Percentiles rank a stretch among this genome's conserved stretches.
These are phyloP conservation scores for Albophoma yamanashiensis DNA, from an alignment of 2,329 filamentous ascomycete genomes.

Conservation along the genomic window DNA sequence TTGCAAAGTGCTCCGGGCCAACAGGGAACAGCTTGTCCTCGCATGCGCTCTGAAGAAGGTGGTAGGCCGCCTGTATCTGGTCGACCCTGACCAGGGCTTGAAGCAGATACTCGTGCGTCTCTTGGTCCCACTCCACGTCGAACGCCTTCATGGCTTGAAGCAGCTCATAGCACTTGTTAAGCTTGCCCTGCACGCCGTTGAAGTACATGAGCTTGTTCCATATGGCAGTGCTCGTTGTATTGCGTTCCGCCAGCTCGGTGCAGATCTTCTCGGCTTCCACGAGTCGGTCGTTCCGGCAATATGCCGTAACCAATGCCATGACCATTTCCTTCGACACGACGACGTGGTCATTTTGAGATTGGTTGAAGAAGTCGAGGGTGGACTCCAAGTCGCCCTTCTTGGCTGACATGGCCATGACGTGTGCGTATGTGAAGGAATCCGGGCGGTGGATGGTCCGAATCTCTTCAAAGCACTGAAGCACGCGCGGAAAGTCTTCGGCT, in stretches of 20 bases:
- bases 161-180: slow-evolving; percentile 36
- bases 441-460: slow-evolving; percentile 42
- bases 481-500: slow-evolving; percentile 55
- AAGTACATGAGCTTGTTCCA: slow-evolving; percentile 72
- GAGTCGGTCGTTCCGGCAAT: slow-evolving; percentile 34
- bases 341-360: slow-evolving; percentile 45
- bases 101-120: slow-evolving; percentile 40
- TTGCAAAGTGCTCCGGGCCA: slow-evolving; percentile 36
- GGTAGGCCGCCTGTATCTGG: slow-evolving; percentile 38
- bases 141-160: slow-evolving; percentile 37
- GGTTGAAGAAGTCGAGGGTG: slow-evolving; percentile 53
- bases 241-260: slow-evolving; percentile 39
- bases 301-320: slow-evolving; percentile 55
- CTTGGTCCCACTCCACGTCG: slow-evolving; percentile 34
- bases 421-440: slow-evolving; percentile 56
- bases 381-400: slow-evolving; percentile 62
- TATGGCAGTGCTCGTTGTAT: slow-evolving; percentile 45
- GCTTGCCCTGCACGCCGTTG: slow-evolving; percentile 51
- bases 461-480: slow-evolving; percentile 51
- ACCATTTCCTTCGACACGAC: slow-evolving; percentile 46
- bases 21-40: slow-evolving; percentile 34
- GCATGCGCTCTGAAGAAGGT: slow-evolving; percentile 33
- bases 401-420: slow-evolving; percentile 63
- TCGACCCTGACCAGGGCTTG: slow-evolving; percentile 35
- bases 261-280: slow-evolving; percentile 26